Evolutionary conservation across 768 basidiomycete species (phyloP).

Genomic region (Hypsizygus marmoreus): DNA sequence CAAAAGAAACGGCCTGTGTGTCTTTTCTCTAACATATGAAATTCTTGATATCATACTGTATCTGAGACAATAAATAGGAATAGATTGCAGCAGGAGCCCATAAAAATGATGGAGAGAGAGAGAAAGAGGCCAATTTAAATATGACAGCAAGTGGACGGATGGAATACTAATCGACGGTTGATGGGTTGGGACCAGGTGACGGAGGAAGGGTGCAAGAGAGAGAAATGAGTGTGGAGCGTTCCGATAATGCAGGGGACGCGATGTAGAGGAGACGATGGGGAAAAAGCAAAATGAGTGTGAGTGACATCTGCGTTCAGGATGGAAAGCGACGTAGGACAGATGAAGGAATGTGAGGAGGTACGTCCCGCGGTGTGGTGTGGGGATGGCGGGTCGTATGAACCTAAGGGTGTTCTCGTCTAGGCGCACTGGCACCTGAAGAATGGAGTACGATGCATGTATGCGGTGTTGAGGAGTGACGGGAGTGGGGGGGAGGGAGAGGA

Average conservation of each 20-base stretch:
- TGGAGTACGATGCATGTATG: no score
- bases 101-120: no score
- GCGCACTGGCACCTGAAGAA: no score
- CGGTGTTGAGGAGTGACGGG: no score
- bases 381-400: no score
- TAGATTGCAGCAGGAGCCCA: no score
- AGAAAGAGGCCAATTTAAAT: neutral
- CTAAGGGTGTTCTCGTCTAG: no score
- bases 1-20: no score
- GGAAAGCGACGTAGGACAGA: neutral
- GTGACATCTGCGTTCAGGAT: slow-evolving; percentile 2
- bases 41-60: no score
- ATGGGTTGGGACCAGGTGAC: neutral
- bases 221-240: slow-evolving; percentile 15
- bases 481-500: no score
- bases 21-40: no score
- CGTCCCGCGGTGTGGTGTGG: neutral
- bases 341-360: neutral
- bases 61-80: no score
- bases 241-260: neutral
- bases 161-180: neutral
- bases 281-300: slow-evolving; percentile 14
- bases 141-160: neutral
- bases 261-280: neutral
- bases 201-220: neutral